These are phyloP conservation scores for Hanseniaspora uvarum DNA, from an alignment of 1,139 yeast genomes.

Conservation along the genomic window DNA sequence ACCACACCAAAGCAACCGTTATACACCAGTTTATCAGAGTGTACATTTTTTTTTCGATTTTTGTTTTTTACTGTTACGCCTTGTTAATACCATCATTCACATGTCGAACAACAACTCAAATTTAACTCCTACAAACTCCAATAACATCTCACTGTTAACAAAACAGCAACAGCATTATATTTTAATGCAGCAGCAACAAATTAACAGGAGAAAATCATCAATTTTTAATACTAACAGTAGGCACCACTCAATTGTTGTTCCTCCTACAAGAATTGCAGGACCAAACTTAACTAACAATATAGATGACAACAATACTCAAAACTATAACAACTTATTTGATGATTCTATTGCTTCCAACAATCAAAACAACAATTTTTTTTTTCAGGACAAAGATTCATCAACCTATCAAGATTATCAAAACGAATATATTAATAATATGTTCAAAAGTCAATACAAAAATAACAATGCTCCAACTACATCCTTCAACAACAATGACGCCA, in stretches of 20 bases:
- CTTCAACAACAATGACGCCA: too few species aligned
- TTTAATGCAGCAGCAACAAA: conserved; percentile 22
- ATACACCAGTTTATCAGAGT: too few species aligned
- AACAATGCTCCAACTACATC: conserved; percentile 1
- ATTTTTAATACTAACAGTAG: neutral
- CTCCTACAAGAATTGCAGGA: conserved; percentile 41
- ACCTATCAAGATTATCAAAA: too few species aligned
- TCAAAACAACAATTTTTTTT: neutral
- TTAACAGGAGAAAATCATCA: conserved; percentile 29
- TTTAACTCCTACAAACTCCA: conserved; percentile 10
- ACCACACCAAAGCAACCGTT: too few species aligned
- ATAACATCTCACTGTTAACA: conserved; percentile 20
- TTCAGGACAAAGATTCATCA: neutral
- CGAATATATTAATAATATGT: neutral
- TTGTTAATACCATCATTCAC: too few species aligned
- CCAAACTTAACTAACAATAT: conserved; percentile 34
- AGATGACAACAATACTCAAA: conserved; percentile 15
- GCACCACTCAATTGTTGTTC: conserved; percentile 25
- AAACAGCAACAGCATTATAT: conserved; percentile 16
- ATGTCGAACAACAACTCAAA: conserved; percentile 18
- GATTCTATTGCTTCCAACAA: too few species aligned
- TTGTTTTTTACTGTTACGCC: too few species aligned
- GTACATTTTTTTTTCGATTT: too few species aligned
- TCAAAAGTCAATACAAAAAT: neutral
- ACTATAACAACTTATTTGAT: too few species aligned